Percentiles rank a stretch among this genome's conserved stretches.
Conservation (phyloP, 1,139 yeast species). For the Saccharomyces hybrid region DNA sequence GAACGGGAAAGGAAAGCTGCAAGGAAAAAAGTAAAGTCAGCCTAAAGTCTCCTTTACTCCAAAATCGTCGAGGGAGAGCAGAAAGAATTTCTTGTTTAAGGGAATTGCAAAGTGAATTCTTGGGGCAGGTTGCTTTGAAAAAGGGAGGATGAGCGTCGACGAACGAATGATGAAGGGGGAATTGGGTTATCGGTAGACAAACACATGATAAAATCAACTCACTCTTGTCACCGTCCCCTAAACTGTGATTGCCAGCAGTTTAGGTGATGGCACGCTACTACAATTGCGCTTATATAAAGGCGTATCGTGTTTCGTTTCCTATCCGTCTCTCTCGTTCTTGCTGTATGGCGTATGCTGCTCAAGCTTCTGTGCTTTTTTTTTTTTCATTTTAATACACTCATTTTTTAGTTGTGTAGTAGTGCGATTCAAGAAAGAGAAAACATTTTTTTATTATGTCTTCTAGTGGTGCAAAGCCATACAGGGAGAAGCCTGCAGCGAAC, state of each 20-base stretch:
- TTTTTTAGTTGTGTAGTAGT: neutral
- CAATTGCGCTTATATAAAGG: neutral
- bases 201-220: too few relatives aligned
- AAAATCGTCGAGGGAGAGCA: neutral
- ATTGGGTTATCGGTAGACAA: neutral
- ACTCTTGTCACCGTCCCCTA: too few relatives aligned
- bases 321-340: neutral
- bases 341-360: neutral
- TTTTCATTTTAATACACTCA: neutral
- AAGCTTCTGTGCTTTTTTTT: neutral
- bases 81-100: neutral
- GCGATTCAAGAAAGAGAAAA: neutral
- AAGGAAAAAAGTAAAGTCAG: neutral
- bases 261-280: neutral
- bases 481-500: constrained; percentile 4
- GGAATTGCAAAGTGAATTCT: neutral
- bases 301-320: neutral
- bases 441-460: neutral
- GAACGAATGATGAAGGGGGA: neutral
- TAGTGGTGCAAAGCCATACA: neutral
- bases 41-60: neutral
- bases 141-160: neutral
- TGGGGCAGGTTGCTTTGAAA: neutral
- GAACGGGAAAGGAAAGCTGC: neutral
- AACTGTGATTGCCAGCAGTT: too few relatives aligned